phyloP scores from a whole-genome alignment of 2,329 filamentous ascomycete species.

The Penicillium sp. region DNA sequence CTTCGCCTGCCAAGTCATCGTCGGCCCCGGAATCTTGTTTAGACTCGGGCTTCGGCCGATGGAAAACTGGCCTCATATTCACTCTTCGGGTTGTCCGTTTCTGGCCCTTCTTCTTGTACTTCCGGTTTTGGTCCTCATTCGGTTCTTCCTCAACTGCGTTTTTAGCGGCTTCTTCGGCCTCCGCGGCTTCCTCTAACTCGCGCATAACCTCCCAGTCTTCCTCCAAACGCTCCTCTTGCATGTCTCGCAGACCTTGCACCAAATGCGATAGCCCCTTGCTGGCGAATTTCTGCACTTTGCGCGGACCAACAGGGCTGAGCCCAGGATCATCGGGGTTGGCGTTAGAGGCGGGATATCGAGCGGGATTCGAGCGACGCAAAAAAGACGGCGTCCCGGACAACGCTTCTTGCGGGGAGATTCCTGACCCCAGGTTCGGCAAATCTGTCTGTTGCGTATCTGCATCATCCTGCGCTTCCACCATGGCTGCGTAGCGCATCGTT shows the following conservation, averaged over 20 bases:
- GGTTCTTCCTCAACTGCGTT: conserved; percentile 41
- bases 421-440: conserved; percentile 3
- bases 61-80: conserved; percentile 42
- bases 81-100: conserved; percentile 48
- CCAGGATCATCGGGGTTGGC: conserved; percentile 15
- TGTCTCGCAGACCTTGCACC: conserved; percentile 39
- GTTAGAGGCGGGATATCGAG: conserved; percentile 23
- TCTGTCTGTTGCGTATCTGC: conserved; percentile 7
- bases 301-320: conserved; percentile 39
- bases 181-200: conserved; percentile 42
- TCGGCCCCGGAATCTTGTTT: conserved; percentile 18
- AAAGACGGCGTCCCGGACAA: conserved; percentile 41
- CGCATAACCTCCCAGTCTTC: conserved; percentile 45
- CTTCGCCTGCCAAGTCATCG: conserved; percentile 23
- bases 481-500: conserved; percentile 41
- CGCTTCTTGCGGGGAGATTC: conserved; percentile 14
- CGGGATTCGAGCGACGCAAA: conserved; percentile 37
- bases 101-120: conserved; percentile 50
- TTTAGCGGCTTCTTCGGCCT: conserved; percentile 27
- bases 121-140: conserved; percentile 7
- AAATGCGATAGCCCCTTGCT: conserved; percentile 40
- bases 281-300: conserved; percentile 36
- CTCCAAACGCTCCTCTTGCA: conserved; percentile 42
- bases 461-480: conserved; percentile 36
- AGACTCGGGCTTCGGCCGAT: conserved; percentile 29